These are phyloP conservation scores for Hypoxylon subgilvum DNA, from an alignment of 495 filamentous ascomycete species.

Conservation along the genomic window DNA sequence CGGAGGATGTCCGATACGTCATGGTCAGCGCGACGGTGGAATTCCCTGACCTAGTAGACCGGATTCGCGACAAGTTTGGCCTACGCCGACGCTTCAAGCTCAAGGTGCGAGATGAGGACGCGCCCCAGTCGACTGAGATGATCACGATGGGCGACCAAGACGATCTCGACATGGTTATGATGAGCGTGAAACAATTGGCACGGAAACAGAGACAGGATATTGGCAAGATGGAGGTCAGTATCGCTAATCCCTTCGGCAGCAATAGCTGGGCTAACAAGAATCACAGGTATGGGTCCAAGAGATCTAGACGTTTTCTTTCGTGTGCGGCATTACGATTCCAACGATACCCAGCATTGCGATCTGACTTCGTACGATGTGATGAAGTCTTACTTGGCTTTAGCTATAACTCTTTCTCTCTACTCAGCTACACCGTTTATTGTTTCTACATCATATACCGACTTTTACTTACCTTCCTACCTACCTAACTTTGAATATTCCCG, in stretches of 20 bases:
- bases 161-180: conserved; percentile 86
- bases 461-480: too few species aligned
- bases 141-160: conserved; percentile 97
- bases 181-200: conserved; percentile 68
- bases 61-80: conserved; percentile 84
- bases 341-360: conserved; percentile 46
- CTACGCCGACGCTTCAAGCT: conserved; percentile 74
- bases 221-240: conserved; percentile 93
- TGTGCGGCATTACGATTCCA: conserved; percentile 38
- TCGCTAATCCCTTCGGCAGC: background rate
- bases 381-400: conserved; percentile 28
- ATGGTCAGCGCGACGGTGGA: conserved; percentile 77
- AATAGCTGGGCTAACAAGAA: conserved; percentile 26
- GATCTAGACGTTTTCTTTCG: conserved; percentile 44
- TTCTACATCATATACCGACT: conserved; percentile 18
- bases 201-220: conserved; percentile 77
- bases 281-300: conserved; percentile 72
- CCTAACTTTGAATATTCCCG: conserved; percentile 1
- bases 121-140: conserved; percentile 75
- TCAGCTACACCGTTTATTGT: conserved; percentile 2
- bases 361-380: conserved; percentile 43
- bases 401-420: conserved; percentile 2
- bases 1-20: conserved; percentile 91
- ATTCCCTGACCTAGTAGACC: conserved; percentile 75
- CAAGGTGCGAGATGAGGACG: conserved; percentile 82